These are phyloP conservation scores for Jackrogersella multiformis DNA, from an alignment of 495 filamentous ascomycete genomes.

Conservation along the genomic window DNA sequence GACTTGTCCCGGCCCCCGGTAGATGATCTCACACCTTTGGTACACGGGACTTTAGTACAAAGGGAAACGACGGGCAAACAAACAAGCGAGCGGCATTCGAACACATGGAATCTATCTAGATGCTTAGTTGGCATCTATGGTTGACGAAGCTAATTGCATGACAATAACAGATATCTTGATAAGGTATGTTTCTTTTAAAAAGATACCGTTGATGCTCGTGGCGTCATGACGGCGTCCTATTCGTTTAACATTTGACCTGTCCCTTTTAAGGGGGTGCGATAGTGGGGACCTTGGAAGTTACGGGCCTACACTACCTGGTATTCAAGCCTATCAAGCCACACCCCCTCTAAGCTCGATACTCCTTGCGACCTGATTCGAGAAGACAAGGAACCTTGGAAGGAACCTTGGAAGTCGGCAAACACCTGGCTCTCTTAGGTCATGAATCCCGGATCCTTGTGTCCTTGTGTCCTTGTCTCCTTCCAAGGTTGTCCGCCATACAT, in stretches of 20 bases:
- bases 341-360: constrained; percentile 32
- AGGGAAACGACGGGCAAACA: constrained; percentile 13
- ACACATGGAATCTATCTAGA: constrained; percentile 7
- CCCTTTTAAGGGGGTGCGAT: constrained; percentile 18
- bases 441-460: background rate
- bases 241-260: constrained; percentile 45
- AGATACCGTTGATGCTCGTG: constrained; percentile 50
- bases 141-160: constrained; percentile 21
- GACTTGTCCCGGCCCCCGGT: constrained; percentile 10
- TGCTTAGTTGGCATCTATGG: constrained; percentile 12
- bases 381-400: constrained; percentile 15
- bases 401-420: constrained; percentile 28
- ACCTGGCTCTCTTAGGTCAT: constrained; percentile 12
- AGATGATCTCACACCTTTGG: constrained; percentile 3
- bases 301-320: constrained; percentile 12
- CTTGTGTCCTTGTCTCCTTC: constrained; percentile 5
- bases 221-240: constrained; percentile 51
- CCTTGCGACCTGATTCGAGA: constrained; percentile 22
- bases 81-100: constrained; percentile 11
- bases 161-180: constrained; percentile 5
- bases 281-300: constrained; percentile 22
- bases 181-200: constrained; percentile 31
- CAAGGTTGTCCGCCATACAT: constrained; percentile 32
- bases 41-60: too few relatives aligned
- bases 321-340: constrained; percentile 13